Evolutionary conservation across 1,284 basidiomycete genomes (phyloP).

Genomic region (Apiotrichum mycotoxinovorans): DNA sequence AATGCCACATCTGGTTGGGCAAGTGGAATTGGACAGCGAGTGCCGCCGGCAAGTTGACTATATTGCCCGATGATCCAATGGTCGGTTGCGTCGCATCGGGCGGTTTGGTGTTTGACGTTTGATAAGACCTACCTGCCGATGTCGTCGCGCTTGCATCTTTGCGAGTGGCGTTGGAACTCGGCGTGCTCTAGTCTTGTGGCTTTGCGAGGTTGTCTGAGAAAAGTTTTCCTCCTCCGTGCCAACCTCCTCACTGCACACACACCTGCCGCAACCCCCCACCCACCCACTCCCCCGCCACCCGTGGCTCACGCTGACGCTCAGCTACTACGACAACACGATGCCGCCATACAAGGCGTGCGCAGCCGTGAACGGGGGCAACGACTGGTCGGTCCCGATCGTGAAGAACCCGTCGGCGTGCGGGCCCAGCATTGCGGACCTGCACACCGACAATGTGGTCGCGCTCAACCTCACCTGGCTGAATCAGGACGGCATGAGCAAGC

Average conservation of each 20-base stretch:
- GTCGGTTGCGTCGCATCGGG: too few species aligned
- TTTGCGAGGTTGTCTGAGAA: too few species aligned
- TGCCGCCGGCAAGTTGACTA: too few species aligned
- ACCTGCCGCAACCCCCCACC: not conserved
- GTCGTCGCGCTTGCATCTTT: too few species aligned
- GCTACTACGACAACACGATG: slow-evolving; percentile 19
- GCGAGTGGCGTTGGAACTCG: too few species aligned
- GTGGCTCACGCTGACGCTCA: slow-evolving; percentile 1
- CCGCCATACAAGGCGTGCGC: slow-evolving; percentile 8
- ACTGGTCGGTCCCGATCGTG: slow-evolving; percentile 9
- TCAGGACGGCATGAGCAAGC: not conserved
- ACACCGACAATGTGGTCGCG: slow-evolving; percentile 14
- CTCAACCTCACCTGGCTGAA: slow-evolving; percentile 21
- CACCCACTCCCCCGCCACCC: too few species aligned
- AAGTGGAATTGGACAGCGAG: not conserved
- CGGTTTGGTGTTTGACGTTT: too few species aligned
- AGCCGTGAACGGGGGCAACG: slow-evolving; percentile 1
- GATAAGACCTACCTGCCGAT: too few species aligned
- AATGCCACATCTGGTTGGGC: not conserved
- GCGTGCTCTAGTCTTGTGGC: too few species aligned
- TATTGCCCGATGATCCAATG: too few species aligned
- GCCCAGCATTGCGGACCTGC: slow-evolving; percentile 5
- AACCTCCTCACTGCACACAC: too few species aligned
- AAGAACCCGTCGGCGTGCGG: slow-evolving; percentile 16
- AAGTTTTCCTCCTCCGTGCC: too few species aligned